These are phyloP conservation scores for Phoenix dactylifera DNA, from an alignment of 176 grass and related monocot genomes.

Conservation along the genomic window DNA sequence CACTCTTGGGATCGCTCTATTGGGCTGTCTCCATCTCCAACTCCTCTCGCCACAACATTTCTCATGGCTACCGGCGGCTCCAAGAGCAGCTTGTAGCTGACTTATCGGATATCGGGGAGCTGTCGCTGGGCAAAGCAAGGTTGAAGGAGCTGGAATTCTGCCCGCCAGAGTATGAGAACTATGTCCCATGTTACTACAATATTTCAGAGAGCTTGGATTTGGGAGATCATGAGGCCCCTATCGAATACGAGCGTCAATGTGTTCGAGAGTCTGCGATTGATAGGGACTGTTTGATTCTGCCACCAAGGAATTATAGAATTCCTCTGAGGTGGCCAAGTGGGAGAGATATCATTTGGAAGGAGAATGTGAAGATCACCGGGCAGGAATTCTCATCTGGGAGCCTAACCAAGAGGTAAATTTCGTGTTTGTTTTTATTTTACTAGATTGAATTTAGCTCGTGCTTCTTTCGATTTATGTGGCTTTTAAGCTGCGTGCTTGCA, in stretches of 20 bases:
- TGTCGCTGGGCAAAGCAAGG: conserved; percentile 58
- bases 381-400: conserved; percentile 98
- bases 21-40: conserved; percentile 72
- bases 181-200: conserved; percentile 97
- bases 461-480: conserved; percentile 6
- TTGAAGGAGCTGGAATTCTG: conserved; percentile 64
- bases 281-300: conserved; percentile 49
- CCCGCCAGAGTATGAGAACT: conserved; percentile 48
- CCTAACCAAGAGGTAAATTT: conserved; percentile 70
- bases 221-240: conserved; percentile 44
- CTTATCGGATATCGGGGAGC: conserved; percentile 75
- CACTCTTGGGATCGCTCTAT: conserved; percentile 47
- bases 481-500: conserved; percentile 23
- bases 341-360: conserved; percentile 95
- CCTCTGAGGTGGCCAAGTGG: conserved; percentile 89
- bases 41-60: conserved; percentile 17
- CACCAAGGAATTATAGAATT: conserved; percentile 69
- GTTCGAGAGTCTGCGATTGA: conserved; percentile 25
- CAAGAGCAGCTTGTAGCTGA: conserved; percentile 85
- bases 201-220: conserved; percentile 63
- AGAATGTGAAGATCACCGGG: conserved; percentile 89
- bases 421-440: not conserved
- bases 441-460: too few species aligned
- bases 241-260: conserved; percentile 73
- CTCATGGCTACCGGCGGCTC: conserved; percentile 58